A percentile compares a stretch with the other conserved stretches of the same genome.
Evolutionary conservation across 2,329 filamentous ascomycete species (phyloP).

Genomic region (Metarhizium album): DNA sequence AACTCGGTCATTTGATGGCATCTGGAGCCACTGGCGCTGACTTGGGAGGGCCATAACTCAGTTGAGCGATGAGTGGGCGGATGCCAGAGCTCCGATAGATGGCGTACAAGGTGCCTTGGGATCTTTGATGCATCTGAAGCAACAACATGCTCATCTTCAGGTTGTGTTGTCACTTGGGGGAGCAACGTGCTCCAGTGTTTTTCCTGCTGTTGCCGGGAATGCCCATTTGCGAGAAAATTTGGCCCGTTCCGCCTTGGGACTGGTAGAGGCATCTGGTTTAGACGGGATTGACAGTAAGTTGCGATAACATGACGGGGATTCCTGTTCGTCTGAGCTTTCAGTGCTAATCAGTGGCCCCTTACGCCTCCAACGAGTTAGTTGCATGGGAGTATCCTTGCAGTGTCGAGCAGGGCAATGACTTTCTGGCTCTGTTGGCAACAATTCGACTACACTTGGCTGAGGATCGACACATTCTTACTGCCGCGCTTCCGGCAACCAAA

Average conservation of each 20-base stretch:
- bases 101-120: constrained; percentile 60
- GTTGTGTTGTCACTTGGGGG: constrained; percentile 73
- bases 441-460: constrained; percentile 58
- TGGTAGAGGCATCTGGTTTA: constrained; percentile 58
- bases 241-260: constrained; percentile 51
- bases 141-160: constrained; percentile 57
- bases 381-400: constrained; percentile 71
- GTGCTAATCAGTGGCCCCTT: background rate
- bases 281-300: constrained; percentile 55
- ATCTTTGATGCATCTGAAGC: constrained; percentile 63
- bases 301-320: background rate
- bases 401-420: constrained; percentile 56
- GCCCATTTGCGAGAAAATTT: constrained; percentile 55
- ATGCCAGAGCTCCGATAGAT: constrained; percentile 61
- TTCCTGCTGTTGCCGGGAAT: constrained; percentile 54
- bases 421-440: constrained; percentile 55
- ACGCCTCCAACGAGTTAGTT: constrained; percentile 36
- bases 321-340: background rate
- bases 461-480: constrained; percentile 58
- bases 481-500: constrained; percentile 58
- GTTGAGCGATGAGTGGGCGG: constrained; percentile 73
- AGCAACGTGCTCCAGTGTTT: constrained; percentile 51
- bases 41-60: constrained; percentile 24
- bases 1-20: background rate
- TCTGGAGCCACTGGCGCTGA: constrained; percentile 13